Conservation (phyloP, 352 stramenopile genomes). For the Globisporangium heterothallicum region DNA sequence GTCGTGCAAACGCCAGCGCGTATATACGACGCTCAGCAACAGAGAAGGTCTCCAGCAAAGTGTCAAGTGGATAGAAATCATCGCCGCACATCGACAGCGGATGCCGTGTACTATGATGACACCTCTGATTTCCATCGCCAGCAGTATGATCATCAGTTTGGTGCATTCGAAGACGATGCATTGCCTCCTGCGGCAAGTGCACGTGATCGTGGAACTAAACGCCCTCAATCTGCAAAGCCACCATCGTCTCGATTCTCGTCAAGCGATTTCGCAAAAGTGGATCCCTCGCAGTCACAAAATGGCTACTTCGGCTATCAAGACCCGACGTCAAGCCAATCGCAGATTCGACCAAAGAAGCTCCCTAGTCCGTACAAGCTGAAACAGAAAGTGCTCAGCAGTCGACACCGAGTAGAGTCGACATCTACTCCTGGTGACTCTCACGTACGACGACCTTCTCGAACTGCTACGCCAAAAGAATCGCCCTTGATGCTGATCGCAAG, state of each 20-base stretch:
- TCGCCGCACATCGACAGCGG: not conserved
- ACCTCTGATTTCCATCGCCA: not conserved
- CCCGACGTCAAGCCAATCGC: not conserved
- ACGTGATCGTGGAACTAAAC: not conserved
- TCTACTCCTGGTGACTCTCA: not conserved
- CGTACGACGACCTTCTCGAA: not conserved
- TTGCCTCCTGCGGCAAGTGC: not conserved
- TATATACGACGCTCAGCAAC: slow-evolving; percentile 2
- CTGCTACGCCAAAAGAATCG: not conserved
- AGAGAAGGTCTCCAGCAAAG: slow-evolving; percentile 15
- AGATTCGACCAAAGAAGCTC: slow-evolving; percentile 19
- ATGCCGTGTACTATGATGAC: not conserved
- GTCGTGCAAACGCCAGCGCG: slow-evolving; percentile 15
- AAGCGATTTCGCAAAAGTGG: not conserved
- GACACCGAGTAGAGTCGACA: slow-evolving; percentile 2
- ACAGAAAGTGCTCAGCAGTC: slow-evolving; percentile 45
- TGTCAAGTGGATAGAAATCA: not conserved
- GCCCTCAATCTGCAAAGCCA: slow-evolving; percentile 5
- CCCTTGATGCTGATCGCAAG: slow-evolving; percentile 33
- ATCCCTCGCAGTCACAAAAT: not conserved
- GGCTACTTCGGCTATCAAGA: not conserved
- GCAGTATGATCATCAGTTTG: not conserved
- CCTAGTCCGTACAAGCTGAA: slow-evolving; percentile 64
- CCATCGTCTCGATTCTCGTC: not conserved
- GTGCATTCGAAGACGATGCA: not conserved